Percentiles rank a stretch among this genome's conserved stretches.
Conservation (phyloP, 1,284 basidiomycete species). For the Cryptococcus maquisensis region DNA sequence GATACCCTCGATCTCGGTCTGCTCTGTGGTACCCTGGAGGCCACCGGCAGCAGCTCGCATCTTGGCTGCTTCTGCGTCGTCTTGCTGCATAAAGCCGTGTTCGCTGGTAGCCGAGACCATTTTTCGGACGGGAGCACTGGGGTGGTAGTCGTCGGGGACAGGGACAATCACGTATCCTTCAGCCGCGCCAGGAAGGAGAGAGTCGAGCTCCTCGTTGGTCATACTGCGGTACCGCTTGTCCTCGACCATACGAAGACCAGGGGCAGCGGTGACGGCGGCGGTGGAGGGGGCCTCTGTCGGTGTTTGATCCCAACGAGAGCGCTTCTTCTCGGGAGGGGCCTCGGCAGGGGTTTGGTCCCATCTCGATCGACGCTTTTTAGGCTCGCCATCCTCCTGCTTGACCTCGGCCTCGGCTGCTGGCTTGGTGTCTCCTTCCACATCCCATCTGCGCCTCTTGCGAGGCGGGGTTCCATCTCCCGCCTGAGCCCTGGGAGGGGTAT, state of each 20-base stretch:
- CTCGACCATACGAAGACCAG: slow-evolving; percentile 76
- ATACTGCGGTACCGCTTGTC: slow-evolving; percentile 94
- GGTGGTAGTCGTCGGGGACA: slow-evolving; percentile 90
- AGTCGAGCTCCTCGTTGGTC: slow-evolving; percentile 91
- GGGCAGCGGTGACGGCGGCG: slow-evolving; percentile 24
- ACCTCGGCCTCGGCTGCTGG: slow-evolving; percentile 46
- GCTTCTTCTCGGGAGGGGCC: slow-evolving; percentile 76
- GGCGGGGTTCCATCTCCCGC: slow-evolving; percentile 32
- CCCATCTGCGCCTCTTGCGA: slow-evolving; percentile 77
- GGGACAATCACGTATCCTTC: slow-evolving; percentile 87
- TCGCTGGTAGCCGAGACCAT: slow-evolving; percentile 54
- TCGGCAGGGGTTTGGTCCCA: slow-evolving; percentile 87
- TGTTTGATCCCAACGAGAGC: slow-evolving; percentile 52
- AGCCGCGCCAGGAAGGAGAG: slow-evolving; percentile 68
- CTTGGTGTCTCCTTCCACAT: slow-evolving; percentile 55
- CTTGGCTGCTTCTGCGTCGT: slow-evolving; percentile 81
- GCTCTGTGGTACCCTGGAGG: slow-evolving; percentile 73
- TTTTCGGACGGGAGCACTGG: slow-evolving; percentile 57
- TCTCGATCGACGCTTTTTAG: slow-evolving; percentile 84
- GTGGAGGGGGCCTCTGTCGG: slow-evolving; percentile 36
- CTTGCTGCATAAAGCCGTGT: slow-evolving; percentile 89
- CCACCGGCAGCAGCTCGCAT: slow-evolving; percentile 83
- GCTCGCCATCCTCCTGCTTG: slow-evolving; percentile 62
- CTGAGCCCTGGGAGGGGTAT: slow-evolving; percentile 27
- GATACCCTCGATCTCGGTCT: slow-evolving; percentile 98